Evolutionary conservation across 1,139 yeast species (phyloP).

Genomic region (Tardiomyces digboiensis): DNA sequence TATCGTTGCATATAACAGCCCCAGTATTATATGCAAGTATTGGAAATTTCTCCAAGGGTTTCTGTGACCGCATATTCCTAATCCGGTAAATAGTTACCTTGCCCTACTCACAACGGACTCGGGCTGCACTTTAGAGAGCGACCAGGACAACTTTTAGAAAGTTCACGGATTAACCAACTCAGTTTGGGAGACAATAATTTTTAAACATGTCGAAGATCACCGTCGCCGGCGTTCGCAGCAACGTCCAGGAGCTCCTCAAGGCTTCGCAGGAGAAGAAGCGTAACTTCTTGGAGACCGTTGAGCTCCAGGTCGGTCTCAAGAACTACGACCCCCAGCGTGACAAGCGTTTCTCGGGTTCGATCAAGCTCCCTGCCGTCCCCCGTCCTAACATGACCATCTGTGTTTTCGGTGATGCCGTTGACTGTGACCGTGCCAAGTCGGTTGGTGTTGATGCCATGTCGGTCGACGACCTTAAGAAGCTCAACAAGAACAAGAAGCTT

Average conservation of each 20-base stretch:
- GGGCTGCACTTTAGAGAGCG: not conserved
- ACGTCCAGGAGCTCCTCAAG: conserved; percentile 88
- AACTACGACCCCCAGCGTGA: conserved; percentile 99
- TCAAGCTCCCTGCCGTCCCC: conserved; percentile 98
- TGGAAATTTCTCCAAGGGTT: too few relatives aligned
- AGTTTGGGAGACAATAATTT: conserved; percentile 30
- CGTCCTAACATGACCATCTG: conserved; percentile 99
- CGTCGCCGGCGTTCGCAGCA: conserved; percentile 90
- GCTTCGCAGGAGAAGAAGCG: conserved; percentile 99
- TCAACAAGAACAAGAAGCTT: conserved; percentile 99
- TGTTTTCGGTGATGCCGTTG: conserved; percentile 99
- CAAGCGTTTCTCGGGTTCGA: conserved; percentile 99
- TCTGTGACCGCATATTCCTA: not conserved
- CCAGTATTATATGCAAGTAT: too few relatives aligned
- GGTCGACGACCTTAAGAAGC: conserved; percentile 99
- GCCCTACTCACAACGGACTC: not conserved
- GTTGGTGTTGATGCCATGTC: conserved; percentile 99
- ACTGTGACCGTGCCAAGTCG: conserved; percentile 99
- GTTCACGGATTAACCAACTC: not conserved
- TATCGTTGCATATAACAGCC: too few relatives aligned
- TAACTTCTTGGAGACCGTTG: conserved; percentile 99
- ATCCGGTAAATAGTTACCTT: not conserved
- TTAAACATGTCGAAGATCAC: conserved; percentile 77
- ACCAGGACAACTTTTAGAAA: not conserved
- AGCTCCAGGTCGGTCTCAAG: conserved; percentile 99